Conservation (phyloP, 2,329 filamentous ascomycete species). For the Onygena corvina region DNA sequence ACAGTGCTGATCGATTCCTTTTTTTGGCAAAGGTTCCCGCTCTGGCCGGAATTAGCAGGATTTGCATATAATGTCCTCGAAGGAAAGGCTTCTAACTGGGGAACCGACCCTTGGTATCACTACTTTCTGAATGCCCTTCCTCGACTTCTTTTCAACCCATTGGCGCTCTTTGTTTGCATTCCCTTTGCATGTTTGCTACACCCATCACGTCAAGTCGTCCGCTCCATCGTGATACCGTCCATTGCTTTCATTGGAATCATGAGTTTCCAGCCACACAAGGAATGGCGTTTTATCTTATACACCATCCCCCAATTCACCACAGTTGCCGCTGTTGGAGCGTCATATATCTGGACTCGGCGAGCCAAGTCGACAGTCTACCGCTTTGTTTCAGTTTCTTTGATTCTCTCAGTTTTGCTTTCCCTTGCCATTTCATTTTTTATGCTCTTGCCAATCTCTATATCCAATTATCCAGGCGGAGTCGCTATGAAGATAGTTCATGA, state of each 20-base stretch:
- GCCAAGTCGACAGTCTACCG: constrained; percentile 48
- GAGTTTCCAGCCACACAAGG: constrained; percentile 86
- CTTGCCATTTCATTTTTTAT: constrained; percentile 53
- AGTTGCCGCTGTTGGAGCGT: constrained; percentile 60
- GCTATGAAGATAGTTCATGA: constrained; percentile 46
- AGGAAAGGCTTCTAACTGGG: constrained; percentile 77
- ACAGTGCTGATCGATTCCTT: constrained; percentile 76
- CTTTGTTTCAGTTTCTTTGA: constrained; percentile 44
- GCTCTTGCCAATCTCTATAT: constrained; percentile 66
- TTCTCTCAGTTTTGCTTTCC: constrained; percentile 48
- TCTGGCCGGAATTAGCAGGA: constrained; percentile 83
- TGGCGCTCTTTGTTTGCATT: constrained; percentile 44
- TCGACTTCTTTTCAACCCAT: constrained; percentile 69
- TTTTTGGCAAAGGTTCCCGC: constrained; percentile 68
- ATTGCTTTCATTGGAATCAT: constrained; percentile 66
- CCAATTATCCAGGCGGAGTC: constrained; percentile 88
- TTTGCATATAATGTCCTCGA: constrained; percentile 87
- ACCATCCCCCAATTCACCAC: constrained; percentile 68
- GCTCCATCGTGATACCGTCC: constrained; percentile 52
- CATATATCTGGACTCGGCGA: constrained; percentile 55
- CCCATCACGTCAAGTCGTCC: constrained; percentile 38
- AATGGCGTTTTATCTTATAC: constrained; percentile 91
- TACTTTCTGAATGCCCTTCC: constrained; percentile 77
- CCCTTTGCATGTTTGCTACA: constrained; percentile 43
- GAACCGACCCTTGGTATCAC: constrained; percentile 69